phyloP scores from a whole-genome alignment of 1,139 yeast genomes.

The Kodamaea sp. region DNA sequence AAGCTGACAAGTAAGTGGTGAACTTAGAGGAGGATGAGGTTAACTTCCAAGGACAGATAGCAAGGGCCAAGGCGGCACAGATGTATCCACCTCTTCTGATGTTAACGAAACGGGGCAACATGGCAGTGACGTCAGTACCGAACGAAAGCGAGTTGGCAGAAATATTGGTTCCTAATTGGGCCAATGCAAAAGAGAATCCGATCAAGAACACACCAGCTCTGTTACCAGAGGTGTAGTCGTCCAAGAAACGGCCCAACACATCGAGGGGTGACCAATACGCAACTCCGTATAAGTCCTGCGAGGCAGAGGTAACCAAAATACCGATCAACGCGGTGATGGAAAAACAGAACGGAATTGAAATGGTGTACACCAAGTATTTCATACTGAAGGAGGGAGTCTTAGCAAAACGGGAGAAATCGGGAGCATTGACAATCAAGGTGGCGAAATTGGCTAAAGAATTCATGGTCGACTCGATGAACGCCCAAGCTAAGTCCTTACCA shows the following conservation, averaged over 20 bases:
- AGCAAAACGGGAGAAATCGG: slow-evolving; percentile 88
- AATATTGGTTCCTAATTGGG: slow-evolving; percentile 90
- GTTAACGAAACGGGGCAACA: slow-evolving; percentile 75
- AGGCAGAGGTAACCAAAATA: slow-evolving; percentile 82
- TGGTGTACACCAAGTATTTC: slow-evolving; percentile 47
- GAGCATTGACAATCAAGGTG: slow-evolving; percentile 82
- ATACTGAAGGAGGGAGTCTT: slow-evolving; percentile 43
- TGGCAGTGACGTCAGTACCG: slow-evolving; percentile 88
- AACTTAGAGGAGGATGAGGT: slow-evolving; percentile 72
- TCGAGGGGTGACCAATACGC: slow-evolving; percentile 88
- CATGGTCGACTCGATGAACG: slow-evolving; percentile 76
- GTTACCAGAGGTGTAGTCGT: slow-evolving; percentile 57
- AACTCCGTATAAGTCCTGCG: slow-evolving; percentile 65
- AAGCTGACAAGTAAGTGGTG: slow-evolving; percentile 82
- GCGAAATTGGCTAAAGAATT: slow-evolving; percentile 84
- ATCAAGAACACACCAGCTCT: slow-evolving; percentile 89
- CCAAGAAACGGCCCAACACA: slow-evolving; percentile 65
- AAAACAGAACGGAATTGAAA: slow-evolving; percentile 75
- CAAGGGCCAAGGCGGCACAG: slow-evolving; percentile 76
- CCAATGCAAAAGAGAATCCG: slow-evolving; percentile 74
- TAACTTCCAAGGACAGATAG: slow-evolving; percentile 89
- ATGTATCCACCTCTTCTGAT: slow-evolving; percentile 69
- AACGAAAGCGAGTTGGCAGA: slow-evolving; percentile 88
- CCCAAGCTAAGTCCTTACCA: slow-evolving; percentile 78
- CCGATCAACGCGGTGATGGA: slow-evolving; percentile 84